Percentiles rank a stretch among this genome's conserved stretches.
These are phyloP conservation scores for Calonectria pseudoturangicola DNA, from an alignment of 2,329 filamentous ascomycete species.

Conservation along the genomic window DNA sequence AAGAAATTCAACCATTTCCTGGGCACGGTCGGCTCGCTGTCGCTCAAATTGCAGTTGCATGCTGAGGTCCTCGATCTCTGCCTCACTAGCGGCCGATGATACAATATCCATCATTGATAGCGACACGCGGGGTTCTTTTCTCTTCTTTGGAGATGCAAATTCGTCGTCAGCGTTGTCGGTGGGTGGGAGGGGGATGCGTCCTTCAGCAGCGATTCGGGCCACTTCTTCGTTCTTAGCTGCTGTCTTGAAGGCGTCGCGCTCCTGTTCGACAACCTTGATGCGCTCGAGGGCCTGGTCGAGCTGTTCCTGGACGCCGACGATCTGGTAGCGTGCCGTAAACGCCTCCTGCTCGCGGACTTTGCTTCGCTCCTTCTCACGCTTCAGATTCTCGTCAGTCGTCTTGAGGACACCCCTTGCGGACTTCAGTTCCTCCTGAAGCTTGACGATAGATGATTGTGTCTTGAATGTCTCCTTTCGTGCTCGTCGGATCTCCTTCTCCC, in stretches of 20 bases:
- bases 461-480: slow-evolving; percentile 85
- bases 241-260: slow-evolving; percentile 83
- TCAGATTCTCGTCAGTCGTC: slow-evolving; percentile 74
- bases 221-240: slow-evolving; percentile 84
- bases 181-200: slow-evolving; percentile 78
- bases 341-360: slow-evolving; percentile 80
- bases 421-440: slow-evolving; percentile 85
- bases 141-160: slow-evolving; percentile 75
- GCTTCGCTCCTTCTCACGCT: slow-evolving; percentile 78
- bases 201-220: slow-evolving; percentile 82
- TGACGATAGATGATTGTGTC: slow-evolving; percentile 80
- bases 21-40: slow-evolving; percentile 79
- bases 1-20: slow-evolving; percentile 85
- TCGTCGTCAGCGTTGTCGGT: slow-evolving; percentile 74
- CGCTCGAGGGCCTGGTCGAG: slow-evolving; percentile 78
- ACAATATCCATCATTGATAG: slow-evolving; percentile 69
- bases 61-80: slow-evolving; percentile 75
- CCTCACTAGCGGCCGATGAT: slow-evolving; percentile 73
- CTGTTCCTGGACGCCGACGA: slow-evolving; percentile 80
- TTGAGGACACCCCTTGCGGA: slow-evolving; percentile 73
- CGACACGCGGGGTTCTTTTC: slow-evolving; percentile 65
- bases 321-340: slow-evolving; percentile 79
- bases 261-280: slow-evolving; percentile 80
- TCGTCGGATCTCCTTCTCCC: slow-evolving; percentile 84
- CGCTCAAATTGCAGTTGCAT: slow-evolving; percentile 74